Conservation (phyloP, 495 filamentous ascomycete genomes). For the Friedmanniomyces endolithicus region DNA sequence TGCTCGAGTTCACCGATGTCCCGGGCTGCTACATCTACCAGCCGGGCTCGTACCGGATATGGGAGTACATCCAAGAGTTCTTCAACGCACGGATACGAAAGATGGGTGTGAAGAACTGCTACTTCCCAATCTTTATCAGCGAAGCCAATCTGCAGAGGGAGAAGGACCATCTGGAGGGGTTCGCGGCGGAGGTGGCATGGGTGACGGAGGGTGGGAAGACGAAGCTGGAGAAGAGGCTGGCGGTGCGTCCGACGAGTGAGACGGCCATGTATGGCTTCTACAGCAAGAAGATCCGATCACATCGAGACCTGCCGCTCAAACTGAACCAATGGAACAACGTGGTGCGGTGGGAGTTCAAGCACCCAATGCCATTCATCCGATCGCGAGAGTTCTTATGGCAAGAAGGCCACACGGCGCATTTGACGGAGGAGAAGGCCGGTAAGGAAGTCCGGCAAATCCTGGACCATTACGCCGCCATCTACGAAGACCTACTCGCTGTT, state of each 20-base stretch:
- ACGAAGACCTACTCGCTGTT: conserved; percentile 84
- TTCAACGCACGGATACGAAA: conserved; percentile 79
- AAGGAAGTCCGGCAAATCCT: conserved; percentile 84
- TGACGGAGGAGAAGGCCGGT: conserved; percentile 62
- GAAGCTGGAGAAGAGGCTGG: conserved; percentile 85
- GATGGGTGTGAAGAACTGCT: conserved; percentile 85
- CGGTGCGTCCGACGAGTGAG: conserved; percentile 90
- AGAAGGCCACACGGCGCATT: conserved; percentile 91
- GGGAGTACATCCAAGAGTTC: conserved; percentile 82
- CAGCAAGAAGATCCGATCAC: conserved; percentile 86
- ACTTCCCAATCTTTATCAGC: conserved; percentile 89
- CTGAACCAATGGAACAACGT: conserved; percentile 98
- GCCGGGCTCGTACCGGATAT: conserved; percentile 73
- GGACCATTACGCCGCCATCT: conserved; percentile 81
- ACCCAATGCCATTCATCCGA: conserved; percentile 86
- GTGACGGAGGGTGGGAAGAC: conserved; percentile 88
- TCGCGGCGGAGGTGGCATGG: conserved; percentile 96
- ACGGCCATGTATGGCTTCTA: conserved; percentile 95
- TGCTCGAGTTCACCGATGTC: conserved; percentile 91
- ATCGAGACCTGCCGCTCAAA: conserved; percentile 82
- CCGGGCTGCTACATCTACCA: conserved; percentile 87
- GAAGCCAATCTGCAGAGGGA: conserved; percentile 82
- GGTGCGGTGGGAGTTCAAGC: conserved; percentile 96
- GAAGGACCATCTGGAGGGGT: conserved; percentile 95
- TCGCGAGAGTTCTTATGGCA: conserved; percentile 97